Evolutionary conservation across 768 basidiomycete genomes (phyloP), one percentile per base, ranked within the genome.

Genomic region (Cyclocybe cylindracea): DNA sequence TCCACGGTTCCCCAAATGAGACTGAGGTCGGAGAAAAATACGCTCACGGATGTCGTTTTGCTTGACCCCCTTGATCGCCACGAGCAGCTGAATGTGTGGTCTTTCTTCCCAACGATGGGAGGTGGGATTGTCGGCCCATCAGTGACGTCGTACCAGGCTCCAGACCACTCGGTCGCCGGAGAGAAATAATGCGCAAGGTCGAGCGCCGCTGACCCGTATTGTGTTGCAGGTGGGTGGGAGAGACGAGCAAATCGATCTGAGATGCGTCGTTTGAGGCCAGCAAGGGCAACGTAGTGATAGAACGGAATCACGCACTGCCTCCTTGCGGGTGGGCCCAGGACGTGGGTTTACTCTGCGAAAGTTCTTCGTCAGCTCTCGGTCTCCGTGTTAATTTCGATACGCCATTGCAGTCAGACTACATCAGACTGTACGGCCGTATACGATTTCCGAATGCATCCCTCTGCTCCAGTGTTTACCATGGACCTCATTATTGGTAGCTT

Each of bases 21-120:
- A 60, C 76, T 78, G 47, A 81, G 71, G 55, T 83, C 80, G 5
- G 70, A 65, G 65, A 80, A 81, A 40, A 79, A 57, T 7, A 73
- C 66, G 7, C 75, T 75, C 38, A 70, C 68, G 41, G 59, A 61
- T 14, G 70, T 54, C 0, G 70, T 72, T 56, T 69, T 66, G 29
- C 55, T 62, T 2, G 51, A 53, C 8, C 70, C 72, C 7, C 55
- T 53, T 5, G 60, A 62, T 54, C 61, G 50, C 61, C 68, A 71
- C 18, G 69, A 58, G 41, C 61, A 66, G 10, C 63, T 51, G 43
- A 60, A 66, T 19, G 58, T 49, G 36, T 70, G 64, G 31, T 69
- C 46, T 8, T 39, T 60, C 36, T 58, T 61, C 44, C 62, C 64
- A 13, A 59, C 50, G 8, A 70, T 44, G 7, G 65, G 62, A 34